A percentile compares a stretch with the other conserved stretches of the same genome.
These are phyloP conservation scores for Plenodomus tracheiphilus DNA, from an alignment of 2,329 filamentous ascomycete genomes.

Conservation along the genomic window DNA sequence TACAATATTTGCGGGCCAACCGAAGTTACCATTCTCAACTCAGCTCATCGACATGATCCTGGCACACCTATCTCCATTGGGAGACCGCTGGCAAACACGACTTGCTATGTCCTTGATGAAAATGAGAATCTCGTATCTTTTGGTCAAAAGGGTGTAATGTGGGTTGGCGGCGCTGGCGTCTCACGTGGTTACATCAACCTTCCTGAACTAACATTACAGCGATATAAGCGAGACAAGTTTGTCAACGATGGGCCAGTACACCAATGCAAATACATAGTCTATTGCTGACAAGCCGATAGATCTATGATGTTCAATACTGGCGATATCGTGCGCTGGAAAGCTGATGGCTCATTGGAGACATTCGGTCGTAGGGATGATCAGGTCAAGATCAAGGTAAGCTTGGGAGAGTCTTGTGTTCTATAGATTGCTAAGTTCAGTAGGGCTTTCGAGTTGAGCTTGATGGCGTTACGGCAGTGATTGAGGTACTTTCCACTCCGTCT, in stretches of 20 bases:
- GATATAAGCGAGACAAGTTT: constrained; percentile 58
- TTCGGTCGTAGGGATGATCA: constrained; percentile 64
- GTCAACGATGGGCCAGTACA: constrained; percentile 52
- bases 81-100: constrained; percentile 60
- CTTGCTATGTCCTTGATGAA: constrained; percentile 58
- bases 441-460: constrained; percentile 66
- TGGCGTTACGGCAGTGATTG: constrained; percentile 51
- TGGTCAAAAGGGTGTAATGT: constrained; percentile 58
- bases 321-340: constrained; percentile 60
- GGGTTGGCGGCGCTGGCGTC: constrained; percentile 61
- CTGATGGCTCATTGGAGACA: constrained; percentile 58
- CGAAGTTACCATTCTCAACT: constrained; percentile 64
- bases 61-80: constrained; percentile 58
- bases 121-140: constrained; percentile 50
- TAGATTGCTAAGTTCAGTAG: constrained; percentile 25
- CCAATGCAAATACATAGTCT: neutral
- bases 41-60: constrained; percentile 55
- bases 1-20: constrained; percentile 64
- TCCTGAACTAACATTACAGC: constrained; percentile 54
- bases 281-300: constrained; percentile 9
- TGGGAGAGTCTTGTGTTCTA: neutral
- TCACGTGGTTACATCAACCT: constrained; percentile 61
- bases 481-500: constrained; percentile 6
- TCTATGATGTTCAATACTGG: constrained; percentile 63
- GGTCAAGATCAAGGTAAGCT: constrained; percentile 59